Evolutionary conservation across 495 filamentous ascomycete genomes (phyloP), one percentile per base, ranked within the genome.

Genomic region (Hyphodiscus hymeniophilus): DNA sequence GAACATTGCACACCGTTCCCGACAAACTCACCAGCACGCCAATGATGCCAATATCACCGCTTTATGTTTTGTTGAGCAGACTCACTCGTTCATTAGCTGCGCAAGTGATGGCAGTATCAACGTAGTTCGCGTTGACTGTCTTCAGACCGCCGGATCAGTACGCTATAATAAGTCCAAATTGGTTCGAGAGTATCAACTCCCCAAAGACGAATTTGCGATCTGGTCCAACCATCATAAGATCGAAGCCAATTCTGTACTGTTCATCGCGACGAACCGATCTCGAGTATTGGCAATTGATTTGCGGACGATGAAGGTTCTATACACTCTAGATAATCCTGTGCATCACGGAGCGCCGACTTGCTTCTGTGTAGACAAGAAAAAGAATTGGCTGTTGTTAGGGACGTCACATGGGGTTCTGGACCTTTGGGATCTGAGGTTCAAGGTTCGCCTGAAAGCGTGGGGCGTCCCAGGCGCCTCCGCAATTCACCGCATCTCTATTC

Each of bases 391-490:
- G 3, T 69, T 94, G 6, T 65, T 97, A 3, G 92, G 90, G 26
- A 97, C 94, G 0, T 87, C 89, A 6, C 90, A 97, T 56, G 94
- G 94, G 3, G 81, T 96, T 38, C 68, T 99, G 7, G 86, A 94
- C 56, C 72, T 99, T 15, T 99, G 94, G 92, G 94, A 99, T 61
- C 76, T 99, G 13, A 84, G 94, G 13, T 99, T 97, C 67, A 84
- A 78, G 43, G 73, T 95, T 41, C 80, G 89, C 13, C 65, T 95
- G 23, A 90, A 86, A 63, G 85, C 81, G 5, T 97, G 90, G 91
- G 88, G 86, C 17, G 75, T 99, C 7, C 81, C 87, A 2, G 86
- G 86, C 23, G 84, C 82, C 56, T 77, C 82, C 7, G 72, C 85
- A 20, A 94, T 99, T 51, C 85, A 94, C 49, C 76, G 87, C 7